These are phyloP conservation scores for Acorus calamus DNA, from an alignment of 106 monocot genomes.

Conservation along the genomic window DNA sequence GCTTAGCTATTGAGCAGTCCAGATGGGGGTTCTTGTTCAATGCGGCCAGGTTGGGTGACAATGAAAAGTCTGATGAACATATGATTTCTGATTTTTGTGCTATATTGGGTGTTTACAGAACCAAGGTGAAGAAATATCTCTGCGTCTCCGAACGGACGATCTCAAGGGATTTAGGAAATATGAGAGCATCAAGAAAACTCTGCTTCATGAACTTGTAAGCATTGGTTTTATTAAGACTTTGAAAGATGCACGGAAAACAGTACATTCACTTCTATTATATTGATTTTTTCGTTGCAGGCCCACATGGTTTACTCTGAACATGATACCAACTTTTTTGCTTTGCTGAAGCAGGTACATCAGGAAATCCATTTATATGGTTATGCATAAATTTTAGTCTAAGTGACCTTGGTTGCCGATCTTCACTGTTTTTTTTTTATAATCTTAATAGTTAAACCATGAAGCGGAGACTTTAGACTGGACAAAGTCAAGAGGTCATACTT, in stretches of 20 bases:
- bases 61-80: too few relatives aligned
- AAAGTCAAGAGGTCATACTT: constrained; percentile 57
- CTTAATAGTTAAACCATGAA: constrained; percentile 74
- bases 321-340: constrained; percentile 77
- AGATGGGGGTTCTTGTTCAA: background rate
- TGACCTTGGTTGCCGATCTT: background rate
- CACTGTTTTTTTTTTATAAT: too few relatives aligned
- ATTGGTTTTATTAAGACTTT: background rate
- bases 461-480: constrained; percentile 82
- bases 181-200: constrained; percentile 84
- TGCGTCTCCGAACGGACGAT: constrained; percentile 93
- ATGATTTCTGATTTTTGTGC: too few relatives aligned
- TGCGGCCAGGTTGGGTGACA: too few relatives aligned
- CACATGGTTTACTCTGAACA: constrained; percentile 96
- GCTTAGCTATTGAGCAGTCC: too few relatives aligned
- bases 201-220: constrained; percentile 92
- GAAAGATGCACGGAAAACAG: too few relatives aligned
- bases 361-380: too few relatives aligned
- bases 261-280: too few relatives aligned
- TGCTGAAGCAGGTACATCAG: constrained; percentile 66
- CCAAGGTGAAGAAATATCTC: constrained; percentile 83
- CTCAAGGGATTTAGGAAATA: constrained; percentile 97
- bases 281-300: constrained; percentile 37
- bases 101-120: constrained; percentile 36
- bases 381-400: background rate